Conservation (phyloP, 371 early-diverging fungal genomes). For the Homolaphlyctis polyrhiza region DNA sequence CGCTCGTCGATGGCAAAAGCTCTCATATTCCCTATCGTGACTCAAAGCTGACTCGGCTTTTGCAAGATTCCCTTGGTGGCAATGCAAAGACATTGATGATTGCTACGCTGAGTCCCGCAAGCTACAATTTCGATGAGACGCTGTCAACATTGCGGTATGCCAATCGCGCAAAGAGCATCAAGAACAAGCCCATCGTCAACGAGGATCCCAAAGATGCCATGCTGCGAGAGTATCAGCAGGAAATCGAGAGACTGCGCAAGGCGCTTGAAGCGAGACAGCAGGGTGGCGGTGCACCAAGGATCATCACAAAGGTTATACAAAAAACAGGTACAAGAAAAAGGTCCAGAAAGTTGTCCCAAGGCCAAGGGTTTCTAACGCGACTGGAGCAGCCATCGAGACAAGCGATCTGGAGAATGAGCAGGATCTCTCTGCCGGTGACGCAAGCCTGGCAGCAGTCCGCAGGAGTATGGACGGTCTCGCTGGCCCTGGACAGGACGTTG, state of each 20-base stretch:
- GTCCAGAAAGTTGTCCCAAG: constrained; percentile 20
- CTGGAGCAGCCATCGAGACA: too few relatives aligned
- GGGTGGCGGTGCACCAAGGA: constrained; percentile 12
- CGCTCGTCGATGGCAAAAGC: constrained; percentile 76
- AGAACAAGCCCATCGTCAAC: constrained; percentile 65
- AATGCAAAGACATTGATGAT: constrained; percentile 73
- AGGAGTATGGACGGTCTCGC: too few relatives aligned
- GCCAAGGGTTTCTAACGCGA: too few relatives aligned
- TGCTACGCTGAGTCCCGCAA: constrained; percentile 73
- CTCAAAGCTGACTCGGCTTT: constrained; percentile 75
- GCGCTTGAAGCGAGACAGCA: constrained; percentile 36
- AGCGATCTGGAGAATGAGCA: neutral
- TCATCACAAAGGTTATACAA: constrained; percentile 38
- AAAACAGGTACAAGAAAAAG: constrained; percentile 38
- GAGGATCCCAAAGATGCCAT: constrained; percentile 47
- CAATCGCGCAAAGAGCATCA: constrained; percentile 82
- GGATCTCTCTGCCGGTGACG: too few relatives aligned
- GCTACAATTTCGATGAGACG: constrained; percentile 75
- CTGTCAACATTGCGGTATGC: constrained; percentile 83
- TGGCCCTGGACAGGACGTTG: too few relatives aligned
- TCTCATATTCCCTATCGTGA: constrained; percentile 87
- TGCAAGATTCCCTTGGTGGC: constrained; percentile 64
- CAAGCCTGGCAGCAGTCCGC: too few relatives aligned
- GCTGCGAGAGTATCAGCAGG: constrained; percentile 49
- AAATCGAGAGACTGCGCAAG: constrained; percentile 42